phyloP scores from a whole-genome alignment of 148 eudicot genomes.

The Mesembryanthemum crystallinum region DNA sequence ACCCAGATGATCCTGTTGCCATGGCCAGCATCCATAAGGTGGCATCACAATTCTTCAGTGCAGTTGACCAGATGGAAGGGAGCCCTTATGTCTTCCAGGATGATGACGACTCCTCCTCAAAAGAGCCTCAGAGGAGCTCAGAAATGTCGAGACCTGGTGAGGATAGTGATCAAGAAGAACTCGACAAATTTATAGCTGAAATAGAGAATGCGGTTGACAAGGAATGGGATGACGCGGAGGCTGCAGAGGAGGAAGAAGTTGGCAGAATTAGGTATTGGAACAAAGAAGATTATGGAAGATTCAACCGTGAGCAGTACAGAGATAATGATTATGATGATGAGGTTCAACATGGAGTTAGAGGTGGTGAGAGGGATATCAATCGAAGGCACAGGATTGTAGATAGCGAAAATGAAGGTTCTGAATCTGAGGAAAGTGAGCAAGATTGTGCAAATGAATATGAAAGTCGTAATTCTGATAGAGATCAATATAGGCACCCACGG shows the following conservation, averaged over 20 bases:
- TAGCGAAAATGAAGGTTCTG: constrained; percentile 46
- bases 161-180: constrained; percentile 96
- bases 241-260: constrained; percentile 73
- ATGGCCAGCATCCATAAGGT: constrained; percentile 96
- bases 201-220: constrained; percentile 92
- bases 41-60: constrained; percentile 92
- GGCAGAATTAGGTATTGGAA: constrained; percentile 62
- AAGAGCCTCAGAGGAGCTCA: constrained; percentile 24
- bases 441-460: constrained; percentile 30
- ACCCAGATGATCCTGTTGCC: constrained; percentile 97
- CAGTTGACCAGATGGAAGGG: constrained; percentile 84
- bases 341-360: constrained; percentile 28
- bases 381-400: constrained; percentile 28
- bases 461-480: constrained; percentile 23
- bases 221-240: constrained; percentile 90
- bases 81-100: constrained; percentile 84
- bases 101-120: constrained; percentile 30
- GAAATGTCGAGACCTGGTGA: constrained; percentile 41
- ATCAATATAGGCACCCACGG: constrained; percentile 23
- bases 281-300: constrained; percentile 60
- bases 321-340: constrained; percentile 46
- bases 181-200: constrained; percentile 89
- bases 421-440: constrained; percentile 35
- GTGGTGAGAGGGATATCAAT: constrained; percentile 28
- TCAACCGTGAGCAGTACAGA: constrained; percentile 33